Evolutionary conservation across 345 rosid species (phyloP), one percentile per base, ranked within the genome.

Genomic region (Gossypium thurberi): DNA sequence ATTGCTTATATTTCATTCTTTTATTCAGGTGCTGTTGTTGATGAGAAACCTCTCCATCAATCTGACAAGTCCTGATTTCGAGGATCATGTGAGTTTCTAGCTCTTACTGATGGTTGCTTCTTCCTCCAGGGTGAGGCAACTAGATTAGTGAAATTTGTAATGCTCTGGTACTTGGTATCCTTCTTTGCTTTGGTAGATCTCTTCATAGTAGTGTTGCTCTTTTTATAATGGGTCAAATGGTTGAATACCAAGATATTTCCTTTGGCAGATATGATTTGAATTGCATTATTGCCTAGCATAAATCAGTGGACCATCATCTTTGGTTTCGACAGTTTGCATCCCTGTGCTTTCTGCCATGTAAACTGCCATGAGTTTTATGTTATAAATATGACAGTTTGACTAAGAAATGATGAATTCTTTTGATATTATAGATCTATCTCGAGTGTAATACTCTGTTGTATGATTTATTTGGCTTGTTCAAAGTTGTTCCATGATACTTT

Each of bases 21-120:
- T 65, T 79, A 25, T 64, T 59, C 87, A 92, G 98, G 97, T 88
- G 76, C 78, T 94, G 71, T 78, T 94, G 80, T 75, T 92, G 84
- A 94, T 94, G 98, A 88, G 97, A 84, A 94, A 94, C 77, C 95
- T 94, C 65, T 87, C 98, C 52, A 85, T 92, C 82, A 94, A 94
- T 81, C 84, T 94, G 69, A 78, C 87, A 33, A 90, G 94, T 64
- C 96, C 98, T 11, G 92, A 89, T 78, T 94, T 92, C 56, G 97
- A 92, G 87, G 97, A 90, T 84, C 90, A 90, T 74, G 98, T 90
- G 75, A 90, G 97, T 87, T 74, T 26, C 66, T 77, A 53, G 66
- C 44, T 42, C 44, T 65, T 26, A 2, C 26, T 60, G 61, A 15
- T 51, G 3, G 25, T 75, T 74, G 52, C 43, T 57, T 65, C 6